Evolutionary conservation across 2,329 filamentous ascomycete genomes (phyloP).

Genomic region (Aurifilum marmelostoma): DNA sequence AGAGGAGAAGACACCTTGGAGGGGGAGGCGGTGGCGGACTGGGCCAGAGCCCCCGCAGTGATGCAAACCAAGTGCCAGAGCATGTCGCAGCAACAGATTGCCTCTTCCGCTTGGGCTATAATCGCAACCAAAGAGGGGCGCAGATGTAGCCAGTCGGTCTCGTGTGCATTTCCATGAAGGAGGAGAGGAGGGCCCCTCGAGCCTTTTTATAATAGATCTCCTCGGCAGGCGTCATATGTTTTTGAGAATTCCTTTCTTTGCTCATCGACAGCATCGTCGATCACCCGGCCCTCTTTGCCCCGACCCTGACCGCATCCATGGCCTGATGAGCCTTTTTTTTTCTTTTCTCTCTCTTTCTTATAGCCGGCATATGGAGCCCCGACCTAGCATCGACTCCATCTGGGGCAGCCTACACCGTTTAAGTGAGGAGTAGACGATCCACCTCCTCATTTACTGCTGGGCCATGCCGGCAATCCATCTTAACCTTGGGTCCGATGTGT

Average conservation of each 20-base stretch:
- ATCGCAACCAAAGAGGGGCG: not conserved
- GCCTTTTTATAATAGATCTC: not conserved
- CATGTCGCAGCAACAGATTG: conserved; percentile 3
- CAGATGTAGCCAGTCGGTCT: not conserved
- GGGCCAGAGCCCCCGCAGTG: conserved; percentile 17
- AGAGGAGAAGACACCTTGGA: not conserved
- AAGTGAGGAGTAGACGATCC: not conserved
- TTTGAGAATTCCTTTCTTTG: no score
- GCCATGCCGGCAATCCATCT: no score
- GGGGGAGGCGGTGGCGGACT: not conserved
- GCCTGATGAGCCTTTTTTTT: not conserved
- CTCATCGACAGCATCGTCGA: not conserved
- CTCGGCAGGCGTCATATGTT: not conserved
- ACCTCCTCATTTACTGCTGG: not conserved
- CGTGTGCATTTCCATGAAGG: not conserved
- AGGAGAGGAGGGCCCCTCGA: not conserved
- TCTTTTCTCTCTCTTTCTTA: no score
- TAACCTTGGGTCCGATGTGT: not conserved
- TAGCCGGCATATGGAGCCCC: not conserved
- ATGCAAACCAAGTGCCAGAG: conserved; percentile 1
- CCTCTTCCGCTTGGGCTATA: conserved; percentile 1
- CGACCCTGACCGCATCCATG: not conserved
- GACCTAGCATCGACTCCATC: not conserved
- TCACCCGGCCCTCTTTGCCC: conserved; percentile 1
- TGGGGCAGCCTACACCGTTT: not conserved